phyloP scores from a whole-genome alignment of 371 early-diverging fungal genomes.

The Chytridium lagenaria region DNA sequence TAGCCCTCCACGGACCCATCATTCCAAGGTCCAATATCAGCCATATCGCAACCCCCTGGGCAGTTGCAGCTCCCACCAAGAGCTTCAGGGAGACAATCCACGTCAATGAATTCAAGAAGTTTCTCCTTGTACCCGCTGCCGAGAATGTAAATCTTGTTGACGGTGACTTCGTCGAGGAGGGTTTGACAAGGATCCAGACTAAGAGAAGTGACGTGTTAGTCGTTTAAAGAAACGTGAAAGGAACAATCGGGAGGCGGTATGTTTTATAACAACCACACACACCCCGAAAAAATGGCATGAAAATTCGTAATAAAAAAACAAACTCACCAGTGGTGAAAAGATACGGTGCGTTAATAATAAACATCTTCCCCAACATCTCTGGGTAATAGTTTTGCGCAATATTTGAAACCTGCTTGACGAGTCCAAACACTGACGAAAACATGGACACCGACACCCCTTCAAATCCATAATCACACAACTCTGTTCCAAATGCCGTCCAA shows the following conservation, averaged over 20 bases:
- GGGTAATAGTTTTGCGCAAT: conserved; percentile 75
- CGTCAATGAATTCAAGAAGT: conserved; percentile 61
- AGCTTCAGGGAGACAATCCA: conserved; percentile 59
- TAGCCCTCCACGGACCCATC: conserved; percentile 54
- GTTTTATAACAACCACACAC: too few species aligned
- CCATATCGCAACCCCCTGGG: conserved; percentile 40
- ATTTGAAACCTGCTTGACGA: conserved; percentile 62
- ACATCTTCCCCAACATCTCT: conserved; percentile 70
- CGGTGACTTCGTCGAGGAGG: conserved; percentile 71
- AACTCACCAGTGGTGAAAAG: conserved; percentile 54
- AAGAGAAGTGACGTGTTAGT: conserved; percentile 62
- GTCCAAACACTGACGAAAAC: conserved; percentile 57
- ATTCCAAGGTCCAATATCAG: conserved; percentile 59
- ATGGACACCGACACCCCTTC: conserved; percentile 63
- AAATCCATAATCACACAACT: conserved; percentile 69
- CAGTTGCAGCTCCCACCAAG: conserved; percentile 66
- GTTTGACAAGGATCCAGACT: conserved; percentile 68
- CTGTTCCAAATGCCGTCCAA: conserved; percentile 63
- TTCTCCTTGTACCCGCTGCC: conserved; percentile 55
- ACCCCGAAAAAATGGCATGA: too few species aligned
- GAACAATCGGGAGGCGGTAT: too few species aligned
- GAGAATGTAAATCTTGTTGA: conserved; percentile 66
- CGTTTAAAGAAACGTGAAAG: too few species aligned
- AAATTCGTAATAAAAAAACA: too few species aligned
- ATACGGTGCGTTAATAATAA: conserved; percentile 70